Evolutionary conservation across 2,329 filamentous ascomycete genomes (phyloP), one percentile per base, ranked within the genome.

Genomic region (Colletotrichum coccodes): DNA sequence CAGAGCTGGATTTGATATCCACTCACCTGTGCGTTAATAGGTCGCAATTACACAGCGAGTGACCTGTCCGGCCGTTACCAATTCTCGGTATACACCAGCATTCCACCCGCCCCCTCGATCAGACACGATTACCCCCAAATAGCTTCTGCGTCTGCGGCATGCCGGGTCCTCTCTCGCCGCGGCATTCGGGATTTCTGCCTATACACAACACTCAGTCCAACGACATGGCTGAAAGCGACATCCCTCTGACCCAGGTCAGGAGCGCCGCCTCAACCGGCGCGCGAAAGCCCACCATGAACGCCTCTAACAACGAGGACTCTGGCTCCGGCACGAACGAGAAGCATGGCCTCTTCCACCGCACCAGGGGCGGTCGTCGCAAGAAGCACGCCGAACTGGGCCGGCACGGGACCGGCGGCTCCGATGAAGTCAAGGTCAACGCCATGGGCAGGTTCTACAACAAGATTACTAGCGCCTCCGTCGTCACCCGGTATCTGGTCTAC

Each of bases 401-500:
- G 38, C 76, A 80, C 21, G 82, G 82, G 68, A 86, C 83, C 9
- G 79, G 83, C 64, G 80, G 82, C 68, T 78, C 77, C 8, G 86
- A 89, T 12, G 87, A 88, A 21, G 78, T 86, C 36, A 83, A 84
- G 36, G 79, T 93, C 71, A 93, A 90, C 73, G 86, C 86, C 69
- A 88, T 93, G 83, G 91, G 91, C 50, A 85, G 85, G 68, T 75
- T 93, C 40, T 91, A 93, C 79, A 84, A 85, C 74, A 91, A 87
- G 76, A 85, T 93, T 70, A 81, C 92, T 68, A 82, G 84, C 73
- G 90, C 90, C 75, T 91, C 89, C 8, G 83, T 90, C 71, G 74
- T 92, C 70, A 91, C 89, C 4, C 85, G 91, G 53, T 93, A 93
- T 75, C 80, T 92, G 54, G 84, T 93, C 71, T 93, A 92, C 75